Evolutionary conservation across 179 eudicot genomes (phyloP).

Genomic region (Beta lomatogona): DNA sequence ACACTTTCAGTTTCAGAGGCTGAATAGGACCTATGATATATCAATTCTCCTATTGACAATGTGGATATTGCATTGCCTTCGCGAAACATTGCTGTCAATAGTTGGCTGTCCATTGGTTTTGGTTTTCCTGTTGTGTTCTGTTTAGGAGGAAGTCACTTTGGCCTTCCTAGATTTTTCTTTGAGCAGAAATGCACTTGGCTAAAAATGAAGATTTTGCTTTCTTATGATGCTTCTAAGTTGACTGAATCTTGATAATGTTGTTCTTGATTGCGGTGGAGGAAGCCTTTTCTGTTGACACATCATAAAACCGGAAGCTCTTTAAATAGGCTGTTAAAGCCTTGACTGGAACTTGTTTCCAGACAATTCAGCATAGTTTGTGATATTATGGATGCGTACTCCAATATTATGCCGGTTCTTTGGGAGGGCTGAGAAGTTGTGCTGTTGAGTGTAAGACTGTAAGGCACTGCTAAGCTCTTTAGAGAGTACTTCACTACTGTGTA

Average conservation of each 20-base stretch:
- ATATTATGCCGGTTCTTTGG: background rate
- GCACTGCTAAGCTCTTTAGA: background rate
- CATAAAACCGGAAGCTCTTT: too few relatives aligned
- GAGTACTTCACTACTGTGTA: background rate
- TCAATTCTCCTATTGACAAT: background rate
- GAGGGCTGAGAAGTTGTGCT: background rate
- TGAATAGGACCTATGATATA: background rate
- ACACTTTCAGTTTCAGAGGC: background rate
- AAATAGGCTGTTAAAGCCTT: too few relatives aligned
- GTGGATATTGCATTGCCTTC: background rate
- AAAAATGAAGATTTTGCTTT: background rate
- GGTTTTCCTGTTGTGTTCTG: background rate
- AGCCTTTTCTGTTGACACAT: too few relatives aligned
- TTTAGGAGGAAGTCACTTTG: background rate
- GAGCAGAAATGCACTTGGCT: too few relatives aligned
- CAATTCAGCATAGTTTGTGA: background rate
- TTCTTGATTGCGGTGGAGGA: too few relatives aligned
- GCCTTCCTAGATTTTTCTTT: background rate
- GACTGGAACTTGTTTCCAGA: too few relatives aligned
- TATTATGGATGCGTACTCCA: background rate
- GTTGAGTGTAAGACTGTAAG: background rate
- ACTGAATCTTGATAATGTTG: background rate
- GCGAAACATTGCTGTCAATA: background rate
- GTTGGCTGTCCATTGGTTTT: background rate
- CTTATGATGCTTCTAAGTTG: background rate